A percentile compares a stretch with the other conserved stretches of the same genome.
phyloP scores from a whole-genome alignment of 1,139 yeast species.

The Blastobotrys ciferrii region DNA sequence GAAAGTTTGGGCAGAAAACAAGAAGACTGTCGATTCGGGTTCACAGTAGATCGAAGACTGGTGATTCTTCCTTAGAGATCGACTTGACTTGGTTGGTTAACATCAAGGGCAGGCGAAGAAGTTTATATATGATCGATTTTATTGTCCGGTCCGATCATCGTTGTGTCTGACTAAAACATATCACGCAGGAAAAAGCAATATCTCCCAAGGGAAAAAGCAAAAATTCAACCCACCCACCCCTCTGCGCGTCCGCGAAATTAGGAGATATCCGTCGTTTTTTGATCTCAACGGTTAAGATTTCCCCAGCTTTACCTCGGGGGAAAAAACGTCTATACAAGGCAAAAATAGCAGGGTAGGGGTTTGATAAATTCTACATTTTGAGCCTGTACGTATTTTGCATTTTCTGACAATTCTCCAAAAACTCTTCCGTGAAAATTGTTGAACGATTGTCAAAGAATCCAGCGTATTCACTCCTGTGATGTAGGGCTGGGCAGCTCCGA shows the following conservation, averaged over 20 bases:
- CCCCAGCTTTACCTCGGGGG: background rate
- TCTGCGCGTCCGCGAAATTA: constrained; percentile 3
- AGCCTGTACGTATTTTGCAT: background rate
- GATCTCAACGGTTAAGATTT: background rate
- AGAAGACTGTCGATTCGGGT: too few relatives aligned
- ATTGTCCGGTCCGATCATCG: background rate
- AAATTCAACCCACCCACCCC: background rate
- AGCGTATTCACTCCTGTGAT: background rate
- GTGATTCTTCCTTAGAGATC: background rate
- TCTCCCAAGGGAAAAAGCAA: background rate
- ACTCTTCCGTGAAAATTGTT: too few relatives aligned
- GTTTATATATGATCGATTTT: background rate
- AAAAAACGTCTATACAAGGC: background rate
- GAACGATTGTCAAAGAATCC: background rate
- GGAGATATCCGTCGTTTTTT: constrained; percentile 1
- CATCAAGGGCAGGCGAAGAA: background rate
- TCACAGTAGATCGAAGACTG: too few relatives aligned
- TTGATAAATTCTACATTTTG: background rate
- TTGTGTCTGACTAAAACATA: background rate
- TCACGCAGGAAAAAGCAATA: background rate
- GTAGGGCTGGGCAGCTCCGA: background rate
- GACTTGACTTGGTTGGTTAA: background rate
- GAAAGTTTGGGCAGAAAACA: too few relatives aligned
- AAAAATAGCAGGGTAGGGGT: constrained; percentile 7
- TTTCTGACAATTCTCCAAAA: background rate